Percentiles rank a stretch among this genome's conserved stretches.
Conservation (phyloP, 2,329 filamentous ascomycete species). For the Ceratocystis lukuohia region DNA sequence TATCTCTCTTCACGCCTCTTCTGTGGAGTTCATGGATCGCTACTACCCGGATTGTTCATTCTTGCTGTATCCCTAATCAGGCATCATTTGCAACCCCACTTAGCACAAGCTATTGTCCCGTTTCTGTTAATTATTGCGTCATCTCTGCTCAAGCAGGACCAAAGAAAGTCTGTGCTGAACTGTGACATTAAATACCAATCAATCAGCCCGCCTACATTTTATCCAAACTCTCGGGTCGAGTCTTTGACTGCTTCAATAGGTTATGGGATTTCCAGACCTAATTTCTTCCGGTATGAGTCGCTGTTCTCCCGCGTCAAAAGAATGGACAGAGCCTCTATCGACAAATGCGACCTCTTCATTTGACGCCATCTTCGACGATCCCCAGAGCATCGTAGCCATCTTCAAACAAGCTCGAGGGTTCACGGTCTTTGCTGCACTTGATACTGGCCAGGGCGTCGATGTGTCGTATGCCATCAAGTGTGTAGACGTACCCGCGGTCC, state of each 20-base stretch:
- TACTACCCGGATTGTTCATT: background rate
- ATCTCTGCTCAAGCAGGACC: background rate
- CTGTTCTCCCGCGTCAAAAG: background rate
- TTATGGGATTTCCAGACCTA: background rate
- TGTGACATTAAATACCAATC: background rate
- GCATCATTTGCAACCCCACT: background rate
- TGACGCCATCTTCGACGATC: constrained; percentile 2
- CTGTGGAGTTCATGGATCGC: background rate
- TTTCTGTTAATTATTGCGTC: background rate
- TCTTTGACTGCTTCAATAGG: background rate
- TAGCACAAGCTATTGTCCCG: background rate
- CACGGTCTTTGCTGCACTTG: constrained; percentile 5
- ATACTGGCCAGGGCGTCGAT: constrained; percentile 19
- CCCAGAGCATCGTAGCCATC: background rate
- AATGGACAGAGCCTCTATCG: background rate
- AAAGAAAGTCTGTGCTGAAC: background rate
- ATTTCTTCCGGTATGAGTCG: background rate
- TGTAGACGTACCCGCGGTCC: constrained; percentile 22
- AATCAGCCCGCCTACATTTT: background rate
- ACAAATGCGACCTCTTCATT: background rate
- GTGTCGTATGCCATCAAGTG: constrained; percentile 13
- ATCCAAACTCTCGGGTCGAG: too few relatives aligned
- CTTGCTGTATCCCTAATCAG: background rate
- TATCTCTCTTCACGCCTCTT: background rate
- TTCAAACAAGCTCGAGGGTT: constrained; percentile 2